Evolutionary conservation across 495 filamentous ascomycete genomes (phyloP).

Genomic region (Polyplosphaeria fusca): DNA sequence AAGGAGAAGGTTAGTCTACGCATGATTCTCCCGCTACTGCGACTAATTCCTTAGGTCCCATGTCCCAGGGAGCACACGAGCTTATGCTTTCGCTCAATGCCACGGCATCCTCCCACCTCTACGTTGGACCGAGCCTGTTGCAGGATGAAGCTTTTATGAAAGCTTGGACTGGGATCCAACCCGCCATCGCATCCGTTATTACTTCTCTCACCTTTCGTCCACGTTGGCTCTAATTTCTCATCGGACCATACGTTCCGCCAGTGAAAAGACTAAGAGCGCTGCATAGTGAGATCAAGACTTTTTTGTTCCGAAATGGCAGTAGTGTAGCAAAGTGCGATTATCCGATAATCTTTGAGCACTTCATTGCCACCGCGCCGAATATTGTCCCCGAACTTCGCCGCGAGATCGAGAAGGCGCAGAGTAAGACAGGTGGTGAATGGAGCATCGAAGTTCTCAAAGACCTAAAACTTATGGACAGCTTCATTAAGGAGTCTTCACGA

Average conservation of each 20-base stretch:
- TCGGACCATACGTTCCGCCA: background rate
- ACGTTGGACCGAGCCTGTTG: background rate
- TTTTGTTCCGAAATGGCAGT: background rate
- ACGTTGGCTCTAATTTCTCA: background rate
- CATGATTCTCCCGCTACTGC: too few relatives aligned
- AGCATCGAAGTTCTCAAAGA: background rate
- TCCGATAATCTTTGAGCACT: background rate
- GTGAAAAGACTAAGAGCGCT: background rate
- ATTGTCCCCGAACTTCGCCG: constrained; percentile 6
- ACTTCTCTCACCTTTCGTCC: background rate
- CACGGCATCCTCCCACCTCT: background rate
- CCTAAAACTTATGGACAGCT: background rate
- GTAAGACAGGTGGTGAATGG: background rate
- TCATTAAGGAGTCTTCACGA: constrained; percentile 8
- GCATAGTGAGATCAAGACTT: background rate
- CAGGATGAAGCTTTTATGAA: background rate
- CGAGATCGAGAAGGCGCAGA: background rate
- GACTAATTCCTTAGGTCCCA: too few relatives aligned
- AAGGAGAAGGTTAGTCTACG: too few relatives aligned
- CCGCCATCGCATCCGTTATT: background rate
- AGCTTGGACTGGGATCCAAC: background rate
- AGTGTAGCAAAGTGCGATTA: background rate
- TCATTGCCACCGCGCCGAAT: background rate
- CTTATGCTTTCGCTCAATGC: background rate
- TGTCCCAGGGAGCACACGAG: background rate